Percentiles rank a stretch among this genome's conserved stretches.
Evolutionary conservation across 2,329 filamentous ascomycete species (phyloP).

Genomic region (Plenodomus lindquistii): DNA sequence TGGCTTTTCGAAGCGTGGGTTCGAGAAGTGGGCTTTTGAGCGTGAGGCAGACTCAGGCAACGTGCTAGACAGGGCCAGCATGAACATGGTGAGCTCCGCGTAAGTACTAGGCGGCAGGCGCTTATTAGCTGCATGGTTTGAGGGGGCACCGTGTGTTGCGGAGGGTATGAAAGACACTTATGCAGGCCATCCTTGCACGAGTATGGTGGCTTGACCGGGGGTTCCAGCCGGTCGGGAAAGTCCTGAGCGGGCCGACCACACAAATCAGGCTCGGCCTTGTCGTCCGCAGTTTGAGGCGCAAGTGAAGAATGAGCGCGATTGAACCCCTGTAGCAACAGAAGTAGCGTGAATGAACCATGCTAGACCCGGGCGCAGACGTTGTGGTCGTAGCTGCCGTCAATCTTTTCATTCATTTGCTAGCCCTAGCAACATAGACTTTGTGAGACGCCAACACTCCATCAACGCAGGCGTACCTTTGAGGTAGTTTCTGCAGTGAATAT

Average conservation of each 20-base stretch:
- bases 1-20: slow-evolving; percentile 32
- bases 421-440: slow-evolving; percentile 12
- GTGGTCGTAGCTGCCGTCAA: slow-evolving; percentile 18
- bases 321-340: slow-evolving; percentile 14
- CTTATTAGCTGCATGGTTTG: slow-evolving; percentile 37
- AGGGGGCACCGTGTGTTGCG: slow-evolving; percentile 35
- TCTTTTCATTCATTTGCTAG: slow-evolving; percentile 21
- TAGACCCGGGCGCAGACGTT: slow-evolving; percentile 5
- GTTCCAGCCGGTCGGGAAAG: slow-evolving; percentile 37
- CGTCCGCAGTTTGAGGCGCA: slow-evolving; percentile 34
- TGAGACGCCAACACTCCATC: slow-evolving; percentile 27
- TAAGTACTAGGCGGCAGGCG: slow-evolving; percentile 41
- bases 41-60: slow-evolving; percentile 46
- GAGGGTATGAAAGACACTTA: slow-evolving; percentile 22
- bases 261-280: slow-evolving; percentile 31
- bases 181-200: slow-evolving; percentile 19
- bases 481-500: slow-evolving; percentile 11
- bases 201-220: slow-evolving; percentile 28
- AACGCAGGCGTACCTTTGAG: slow-evolving; percentile 16
- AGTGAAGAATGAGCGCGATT: slow-evolving; percentile 24
- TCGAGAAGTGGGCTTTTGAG: slow-evolving; percentile 36
- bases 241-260: slow-evolving; percentile 39
- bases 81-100: slow-evolving; percentile 31
- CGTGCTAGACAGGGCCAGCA: slow-evolving; percentile 33
- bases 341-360: not conserved